Evolutionary conservation across 2,329 filamentous ascomycete genomes (phyloP).

Genomic region (Arachnomyces sp.): DNA sequence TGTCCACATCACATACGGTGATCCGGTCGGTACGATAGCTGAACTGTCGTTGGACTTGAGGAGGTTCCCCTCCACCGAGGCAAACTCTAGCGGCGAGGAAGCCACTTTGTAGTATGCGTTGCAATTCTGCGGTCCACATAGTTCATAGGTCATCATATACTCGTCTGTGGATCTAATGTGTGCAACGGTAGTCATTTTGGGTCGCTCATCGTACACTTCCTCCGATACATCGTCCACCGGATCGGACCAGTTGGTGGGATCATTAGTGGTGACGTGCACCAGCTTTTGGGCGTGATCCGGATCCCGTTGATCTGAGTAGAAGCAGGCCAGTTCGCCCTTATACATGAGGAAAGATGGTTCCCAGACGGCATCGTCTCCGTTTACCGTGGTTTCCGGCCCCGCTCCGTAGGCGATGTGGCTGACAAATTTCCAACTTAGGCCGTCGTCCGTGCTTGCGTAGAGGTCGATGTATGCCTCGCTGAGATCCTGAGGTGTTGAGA

Average conservation of each 20-base stretch:
- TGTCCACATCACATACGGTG: too few relatives aligned
- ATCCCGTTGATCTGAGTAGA: conserved; percentile 63
- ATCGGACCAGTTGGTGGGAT: conserved; percentile 51
- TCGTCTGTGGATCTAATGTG: conserved; percentile 48
- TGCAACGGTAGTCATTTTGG: conserved; percentile 58
- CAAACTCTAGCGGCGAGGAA: conserved; percentile 32
- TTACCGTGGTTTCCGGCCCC: conserved; percentile 49
- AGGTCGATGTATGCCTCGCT: conserved; percentile 61
- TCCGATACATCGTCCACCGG: conserved; percentile 56
- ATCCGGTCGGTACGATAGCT: too few relatives aligned
- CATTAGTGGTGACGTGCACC: conserved; percentile 51
- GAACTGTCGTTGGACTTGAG: conserved; percentile 13
- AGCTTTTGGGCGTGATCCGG: conserved; percentile 58
- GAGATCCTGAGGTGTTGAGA: conserved; percentile 47
- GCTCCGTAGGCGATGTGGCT: conserved; percentile 59
- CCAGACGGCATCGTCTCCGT: too few relatives aligned
- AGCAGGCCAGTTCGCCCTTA: conserved; percentile 51
- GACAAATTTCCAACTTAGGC: conserved; percentile 59
- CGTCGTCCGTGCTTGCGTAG: conserved; percentile 57
- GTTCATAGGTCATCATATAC: conserved; percentile 58
- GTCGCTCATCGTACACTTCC: conserved; percentile 50
- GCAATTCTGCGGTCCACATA: conserved; percentile 46
- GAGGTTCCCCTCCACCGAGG: conserved; percentile 25
- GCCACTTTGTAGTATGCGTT: conserved; percentile 41
- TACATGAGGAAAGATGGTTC: conserved; percentile 55